Base-by-base conservation (phyloP, 495 filamentous ascomycete genomes). In the Friedmanniomyces endolithicus region DNA sequence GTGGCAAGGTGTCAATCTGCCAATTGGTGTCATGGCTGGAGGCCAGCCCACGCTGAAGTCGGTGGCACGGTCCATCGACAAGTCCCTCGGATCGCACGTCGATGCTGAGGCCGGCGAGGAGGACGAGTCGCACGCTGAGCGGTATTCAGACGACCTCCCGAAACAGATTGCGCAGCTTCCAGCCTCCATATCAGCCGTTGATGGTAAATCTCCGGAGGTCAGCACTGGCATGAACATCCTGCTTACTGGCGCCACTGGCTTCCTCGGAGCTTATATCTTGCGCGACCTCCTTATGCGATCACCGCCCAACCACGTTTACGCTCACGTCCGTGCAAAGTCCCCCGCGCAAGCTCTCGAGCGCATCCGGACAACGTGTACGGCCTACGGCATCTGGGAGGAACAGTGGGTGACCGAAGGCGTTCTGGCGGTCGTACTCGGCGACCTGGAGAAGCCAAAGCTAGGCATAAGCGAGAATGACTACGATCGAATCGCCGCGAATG, bases 201-300 rank as follows among this genome's bases (percentile, higher is more conserved):
- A 77, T 49, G 76, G 81, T 29, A 78, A 78, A 24, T 88, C 90
- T 58, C 79, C 84, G 0, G 76, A 71, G 20, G 86, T 90, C 69
- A 77, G 85, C 12, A 68, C 74, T 39, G 61, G 46, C 17, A 25
- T 34, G 6, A 89, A 82, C 0, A 72, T 90, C 19, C 84, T 98
- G 64, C 72, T 96, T 6, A 96, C 92, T 14, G 92, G 90, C 29
- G 88, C 85, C 0, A 96, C 92, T 31, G 90, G 90, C 9, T 97
- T 95, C 72, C 68, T 96, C 7, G 92, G 92, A 22, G 81, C 86
- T 0, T 90, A 86, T 57, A 77, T 96, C 22, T 73, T 97, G 7
- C 75, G 71, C 17, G 87, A 94, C 27, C 67, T 95, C 11, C 74
- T 95, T 0, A 72, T 74, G 12, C 75, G 85, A 34, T 72, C 70